Conservation (phyloP, 2,329 filamentous ascomycete genomes). For the Claviceps cyperi region DNA sequence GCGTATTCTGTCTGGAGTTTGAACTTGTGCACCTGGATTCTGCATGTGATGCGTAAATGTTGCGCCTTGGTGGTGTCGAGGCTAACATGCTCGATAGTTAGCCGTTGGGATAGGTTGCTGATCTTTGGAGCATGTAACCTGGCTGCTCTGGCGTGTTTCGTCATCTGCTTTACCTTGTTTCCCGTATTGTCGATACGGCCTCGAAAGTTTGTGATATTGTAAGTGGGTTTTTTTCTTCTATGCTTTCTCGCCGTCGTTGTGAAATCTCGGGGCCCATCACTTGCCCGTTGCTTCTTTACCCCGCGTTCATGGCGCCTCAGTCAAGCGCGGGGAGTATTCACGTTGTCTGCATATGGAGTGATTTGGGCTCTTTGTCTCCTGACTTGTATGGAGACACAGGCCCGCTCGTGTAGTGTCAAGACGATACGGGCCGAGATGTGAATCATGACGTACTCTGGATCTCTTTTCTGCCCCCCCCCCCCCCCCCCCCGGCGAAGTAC, state of each 20-base stretch:
- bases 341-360: neutral
- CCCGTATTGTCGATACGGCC: slow-evolving; percentile 68
- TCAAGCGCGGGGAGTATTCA: too few species aligned
- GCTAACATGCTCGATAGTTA: slow-evolving; percentile 50
- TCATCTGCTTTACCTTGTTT: slow-evolving; percentile 83
- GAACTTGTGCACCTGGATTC: slow-evolving; percentile 17
- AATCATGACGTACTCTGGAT: neutral
- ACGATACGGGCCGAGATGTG: neutral
- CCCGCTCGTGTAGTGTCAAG: neutral
- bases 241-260: neutral
- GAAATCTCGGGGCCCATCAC: too few species aligned
- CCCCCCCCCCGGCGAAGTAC: neutral
- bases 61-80: slow-evolving; percentile 22
- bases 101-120: slow-evolving; percentile 88
- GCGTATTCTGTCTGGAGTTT: slow-evolving; percentile 21
- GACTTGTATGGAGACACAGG: too few species aligned
- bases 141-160: slow-evolving; percentile 79
- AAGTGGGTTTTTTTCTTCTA: slow-evolving; percentile 35
- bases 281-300: neutral
- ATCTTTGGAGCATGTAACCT: slow-evolving; percentile 86
- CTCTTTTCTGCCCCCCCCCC: neutral
- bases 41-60: slow-evolving; percentile 27
- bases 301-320: neutral
- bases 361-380: neutral
- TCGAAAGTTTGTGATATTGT: slow-evolving; percentile 94